phyloP scores from a whole-genome alignment of 73 alveolate species.

The Effrenium voratum region DNA sequence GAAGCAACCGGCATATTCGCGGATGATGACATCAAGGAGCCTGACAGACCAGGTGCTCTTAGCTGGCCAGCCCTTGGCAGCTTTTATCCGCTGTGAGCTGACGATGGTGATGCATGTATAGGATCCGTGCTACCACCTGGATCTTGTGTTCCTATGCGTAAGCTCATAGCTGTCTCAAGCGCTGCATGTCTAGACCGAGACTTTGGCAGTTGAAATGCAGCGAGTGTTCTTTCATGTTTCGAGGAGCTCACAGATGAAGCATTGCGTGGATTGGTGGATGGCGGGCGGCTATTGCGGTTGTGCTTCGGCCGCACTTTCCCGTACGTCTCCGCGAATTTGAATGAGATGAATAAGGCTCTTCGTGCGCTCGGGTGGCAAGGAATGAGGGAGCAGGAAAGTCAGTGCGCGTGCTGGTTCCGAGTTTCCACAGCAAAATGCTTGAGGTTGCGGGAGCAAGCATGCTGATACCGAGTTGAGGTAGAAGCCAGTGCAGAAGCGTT shows the following conservation, averaged over 20 bases:
- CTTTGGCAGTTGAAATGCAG: too few species aligned
- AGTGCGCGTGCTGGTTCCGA: background rate
- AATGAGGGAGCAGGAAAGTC: background rate
- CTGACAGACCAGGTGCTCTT: background rate
- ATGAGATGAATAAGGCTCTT: background rate
- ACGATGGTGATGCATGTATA: too few species aligned
- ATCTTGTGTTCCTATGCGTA: too few species aligned
- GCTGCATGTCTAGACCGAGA: too few species aligned
- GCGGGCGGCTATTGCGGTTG: constrained; percentile 43
- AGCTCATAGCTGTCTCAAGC: too few species aligned
- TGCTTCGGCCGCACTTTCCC: background rate
- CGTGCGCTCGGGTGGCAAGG: constrained; percentile 75
- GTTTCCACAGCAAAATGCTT: background rate
- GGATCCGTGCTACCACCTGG: too few species aligned
- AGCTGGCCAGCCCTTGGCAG: background rate
- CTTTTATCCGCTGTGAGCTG: too few species aligned
- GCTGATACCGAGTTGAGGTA: too few species aligned
- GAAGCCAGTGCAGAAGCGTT: too few species aligned
- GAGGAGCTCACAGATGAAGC: constrained; percentile 50
- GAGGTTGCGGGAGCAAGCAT: too few species aligned
- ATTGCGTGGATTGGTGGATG: background rate
- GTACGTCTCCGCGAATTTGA: background rate
- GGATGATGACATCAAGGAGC: constrained; percentile 78
- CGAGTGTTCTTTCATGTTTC: too few species aligned
- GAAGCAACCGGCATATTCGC: constrained; percentile 15